Conservation (phyloP, 2,329 filamentous ascomycete species). For the Trichoderma asperellum region DNA sequence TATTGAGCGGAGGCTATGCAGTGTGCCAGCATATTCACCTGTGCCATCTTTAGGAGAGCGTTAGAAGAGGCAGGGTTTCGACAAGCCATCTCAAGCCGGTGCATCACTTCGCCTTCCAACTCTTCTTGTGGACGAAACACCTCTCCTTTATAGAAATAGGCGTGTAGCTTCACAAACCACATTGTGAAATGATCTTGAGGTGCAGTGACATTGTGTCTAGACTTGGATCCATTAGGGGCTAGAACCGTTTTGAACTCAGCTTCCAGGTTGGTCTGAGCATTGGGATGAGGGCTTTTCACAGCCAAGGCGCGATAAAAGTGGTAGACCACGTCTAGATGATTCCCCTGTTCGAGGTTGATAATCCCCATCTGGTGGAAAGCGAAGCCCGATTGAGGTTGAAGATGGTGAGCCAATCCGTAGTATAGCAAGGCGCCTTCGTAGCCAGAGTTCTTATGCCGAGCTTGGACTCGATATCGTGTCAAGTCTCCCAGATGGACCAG, state of each 20-base stretch:
- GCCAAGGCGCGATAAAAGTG: conserved; percentile 84
- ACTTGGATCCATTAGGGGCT: conserved; percentile 43
- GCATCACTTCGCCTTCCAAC: conserved; percentile 82
- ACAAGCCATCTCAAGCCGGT: conserved; percentile 73
- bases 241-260: conserved; percentile 70
- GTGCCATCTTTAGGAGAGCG: conserved; percentile 74
- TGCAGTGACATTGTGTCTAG: conserved; percentile 49
- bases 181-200: conserved; percentile 68
- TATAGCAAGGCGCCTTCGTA: conserved; percentile 82
- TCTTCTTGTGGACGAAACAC: conserved; percentile 71
- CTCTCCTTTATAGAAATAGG: conserved; percentile 78
- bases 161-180: conserved; percentile 87
- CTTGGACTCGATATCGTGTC: conserved; percentile 79
- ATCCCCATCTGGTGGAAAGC: conserved; percentile 92
- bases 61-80: conserved; percentile 68
- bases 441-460: conserved; percentile 72
- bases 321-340: conserved; percentile 85
- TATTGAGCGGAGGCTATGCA: conserved; percentile 59
- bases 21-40: conserved; percentile 87
- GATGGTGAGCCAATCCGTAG: conserved; percentile 78
- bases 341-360: conserved; percentile 74
- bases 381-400: conserved; percentile 77
- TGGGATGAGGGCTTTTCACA: conserved; percentile 72
- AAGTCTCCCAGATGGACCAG: conserved; percentile 89
- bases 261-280: conserved; percentile 76